Evolutionary conservation across 1,139 yeast genomes (phyloP).

Genomic region (Ogataea hybrid): DNA sequence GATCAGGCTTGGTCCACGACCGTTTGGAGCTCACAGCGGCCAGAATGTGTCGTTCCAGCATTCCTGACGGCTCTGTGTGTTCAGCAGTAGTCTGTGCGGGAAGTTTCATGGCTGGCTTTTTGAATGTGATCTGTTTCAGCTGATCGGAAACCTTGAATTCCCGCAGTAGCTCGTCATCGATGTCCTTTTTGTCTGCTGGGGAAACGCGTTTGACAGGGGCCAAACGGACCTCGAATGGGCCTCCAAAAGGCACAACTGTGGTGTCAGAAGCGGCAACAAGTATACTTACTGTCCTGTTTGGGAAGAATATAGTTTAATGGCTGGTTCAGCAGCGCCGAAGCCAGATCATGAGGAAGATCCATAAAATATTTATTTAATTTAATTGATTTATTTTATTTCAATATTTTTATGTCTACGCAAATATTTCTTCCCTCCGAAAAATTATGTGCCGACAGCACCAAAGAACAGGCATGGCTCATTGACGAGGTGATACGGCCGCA

Average conservation of each 20-base stretch:
- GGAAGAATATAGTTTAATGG: slow-evolving; percentile 38
- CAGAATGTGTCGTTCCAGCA: slow-evolving; percentile 2
- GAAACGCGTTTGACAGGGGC: slow-evolving; percentile 11
- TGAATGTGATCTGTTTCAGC: slow-evolving; percentile 25
- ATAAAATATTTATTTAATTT: neutral
- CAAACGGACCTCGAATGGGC: slow-evolving; percentile 24
- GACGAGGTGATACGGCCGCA: slow-evolving; percentile 29
- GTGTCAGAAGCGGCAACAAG: slow-evolving; percentile 1
- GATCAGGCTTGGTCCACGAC: slow-evolving; percentile 25
- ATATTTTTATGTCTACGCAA: slow-evolving; percentile 27
- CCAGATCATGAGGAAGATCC: slow-evolving; percentile 15
- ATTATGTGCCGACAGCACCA: slow-evolving; percentile 13
- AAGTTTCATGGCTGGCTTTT: slow-evolving; percentile 25
- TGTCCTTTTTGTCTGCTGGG: slow-evolving; percentile 1
- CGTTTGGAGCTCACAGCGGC: slow-evolving; percentile 1
- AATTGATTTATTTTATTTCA: neutral
- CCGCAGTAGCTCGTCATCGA: slow-evolving; percentile 12
- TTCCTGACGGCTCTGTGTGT: neutral
- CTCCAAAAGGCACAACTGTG: slow-evolving; percentile 24
- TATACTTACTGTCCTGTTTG: slow-evolving; percentile 34
- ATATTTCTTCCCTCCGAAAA: slow-evolving; percentile 16
- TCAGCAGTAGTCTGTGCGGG: neutral
- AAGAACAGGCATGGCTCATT: slow-evolving; percentile 32
- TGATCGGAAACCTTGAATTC: slow-evolving; percentile 18
- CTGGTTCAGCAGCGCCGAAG: slow-evolving; percentile 31